A percentile compares a stretch with the other conserved stretches of the same genome.
Conservation (phyloP, 2,329 filamentous ascomycete species). For the Rutstroemia sp. region DNA sequence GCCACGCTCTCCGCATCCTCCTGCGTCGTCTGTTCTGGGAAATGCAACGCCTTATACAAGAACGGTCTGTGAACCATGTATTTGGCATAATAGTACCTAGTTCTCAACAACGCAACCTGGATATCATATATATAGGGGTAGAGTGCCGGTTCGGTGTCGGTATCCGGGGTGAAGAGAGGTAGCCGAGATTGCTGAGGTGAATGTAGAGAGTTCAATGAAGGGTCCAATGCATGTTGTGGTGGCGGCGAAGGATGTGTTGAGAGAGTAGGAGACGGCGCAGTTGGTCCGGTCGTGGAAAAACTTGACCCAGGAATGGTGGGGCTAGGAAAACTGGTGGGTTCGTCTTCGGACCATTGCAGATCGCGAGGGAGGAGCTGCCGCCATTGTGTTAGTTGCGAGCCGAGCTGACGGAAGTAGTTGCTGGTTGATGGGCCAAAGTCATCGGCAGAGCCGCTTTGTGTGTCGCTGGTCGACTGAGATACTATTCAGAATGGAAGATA, state of each 20-base stretch:
- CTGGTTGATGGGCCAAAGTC: slow-evolving; percentile 22
- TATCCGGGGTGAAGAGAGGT: slow-evolving; percentile 40
- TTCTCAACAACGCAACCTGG: slow-evolving; percentile 48
- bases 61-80: slow-evolving; percentile 51
- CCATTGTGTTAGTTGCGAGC: slow-evolving; percentile 50
- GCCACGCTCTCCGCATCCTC: slow-evolving; percentile 49
- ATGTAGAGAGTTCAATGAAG: slow-evolving; percentile 10
- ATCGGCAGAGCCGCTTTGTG: slow-evolving; percentile 12
- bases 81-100: slow-evolving; percentile 51
- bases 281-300: slow-evolving; percentile 14
- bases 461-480: slow-evolving; percentile 11
- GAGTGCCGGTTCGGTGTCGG: slow-evolving; percentile 36
- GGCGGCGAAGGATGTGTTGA: background rate
- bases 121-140: slow-evolving; percentile 50
- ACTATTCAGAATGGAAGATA: background rate
- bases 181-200: slow-evolving; percentile 20
- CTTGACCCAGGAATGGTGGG: background rate
- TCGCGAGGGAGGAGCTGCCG: slow-evolving; percentile 45
- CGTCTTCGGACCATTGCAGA: slow-evolving; percentile 51
- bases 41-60: slow-evolving; percentile 52
- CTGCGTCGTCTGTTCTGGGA: slow-evolving; percentile 43
- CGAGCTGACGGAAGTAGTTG: slow-evolving; percentile 42
- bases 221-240: slow-evolving; percentile 12
- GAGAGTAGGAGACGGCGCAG: background rate
- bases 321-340: slow-evolving; percentile 37